Evolutionary conservation across 345 rosid species (phyloP).

Genomic region (Corchorus olitorius): DNA sequence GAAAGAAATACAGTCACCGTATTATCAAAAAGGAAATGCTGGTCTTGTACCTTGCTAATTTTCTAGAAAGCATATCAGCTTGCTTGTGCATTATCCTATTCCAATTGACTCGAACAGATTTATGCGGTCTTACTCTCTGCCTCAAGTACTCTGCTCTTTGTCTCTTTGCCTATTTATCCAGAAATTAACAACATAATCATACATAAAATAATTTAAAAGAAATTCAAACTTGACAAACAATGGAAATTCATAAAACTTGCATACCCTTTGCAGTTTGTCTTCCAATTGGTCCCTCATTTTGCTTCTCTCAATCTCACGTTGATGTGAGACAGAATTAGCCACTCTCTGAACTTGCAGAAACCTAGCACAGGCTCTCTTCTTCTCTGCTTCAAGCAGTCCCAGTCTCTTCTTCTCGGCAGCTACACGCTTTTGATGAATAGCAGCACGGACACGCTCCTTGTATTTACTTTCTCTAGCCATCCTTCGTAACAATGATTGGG

Average conservation of each 20-base stretch:
- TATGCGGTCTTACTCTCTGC: slow-evolving; percentile 73
- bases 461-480: slow-evolving; percentile 88
- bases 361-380: slow-evolving; percentile 82
- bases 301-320: slow-evolving; percentile 90
- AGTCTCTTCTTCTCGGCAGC: slow-evolving; percentile 94
- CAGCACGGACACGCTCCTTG: slow-evolving; percentile 77
- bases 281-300: slow-evolving; percentile 83
- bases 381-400: slow-evolving; percentile 86
- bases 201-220: neutral
- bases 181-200: slow-evolving; percentile 18
- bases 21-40: neutral
- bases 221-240: neutral
- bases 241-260: slow-evolving; percentile 17
- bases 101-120: slow-evolving; percentile 46
- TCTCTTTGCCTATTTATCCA: slow-evolving; percentile 66
- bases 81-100: slow-evolving; percentile 57
- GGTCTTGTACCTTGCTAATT: slow-evolving; percentile 64
- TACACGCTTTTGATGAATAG: slow-evolving; percentile 83
- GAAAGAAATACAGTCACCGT: neutral
- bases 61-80: slow-evolving; percentile 78
- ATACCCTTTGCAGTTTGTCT: slow-evolving; percentile 82
- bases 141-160: slow-evolving; percentile 89
- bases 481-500: slow-evolving; percentile 76
- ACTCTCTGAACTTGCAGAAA: slow-evolving; percentile 67
- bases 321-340: slow-evolving; percentile 70